A percentile compares a stretch with the other conserved stretches of the same genome.
Evolutionary conservation across 805 yeast genomes (phyloP).

Genomic region (Metschnikowia lochheadii): DNA sequence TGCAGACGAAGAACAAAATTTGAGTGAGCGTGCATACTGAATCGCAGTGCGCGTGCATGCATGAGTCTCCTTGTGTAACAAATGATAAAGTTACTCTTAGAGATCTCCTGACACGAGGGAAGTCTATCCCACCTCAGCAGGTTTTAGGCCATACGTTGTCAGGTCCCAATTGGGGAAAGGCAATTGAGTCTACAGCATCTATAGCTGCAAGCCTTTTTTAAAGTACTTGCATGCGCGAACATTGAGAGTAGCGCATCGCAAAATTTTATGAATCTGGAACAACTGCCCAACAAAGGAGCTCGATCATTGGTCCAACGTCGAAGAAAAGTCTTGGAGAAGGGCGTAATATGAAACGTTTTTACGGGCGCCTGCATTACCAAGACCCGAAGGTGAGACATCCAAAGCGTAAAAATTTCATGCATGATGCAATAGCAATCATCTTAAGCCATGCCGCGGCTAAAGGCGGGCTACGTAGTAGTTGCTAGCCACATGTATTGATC

Average conservation of each 20-base stretch:
- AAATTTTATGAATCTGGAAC: neutral
- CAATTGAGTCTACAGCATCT: neutral
- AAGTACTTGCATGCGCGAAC: neutral
- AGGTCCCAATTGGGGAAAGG: too few species aligned
- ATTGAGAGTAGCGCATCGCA: constrained; percentile 3
- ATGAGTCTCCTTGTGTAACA: neutral
- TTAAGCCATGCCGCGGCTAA: neutral
- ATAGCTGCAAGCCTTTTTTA: neutral
- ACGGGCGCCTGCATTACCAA: neutral
- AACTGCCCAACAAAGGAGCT: too few species aligned
- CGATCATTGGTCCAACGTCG: neutral
- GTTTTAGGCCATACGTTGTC: neutral
- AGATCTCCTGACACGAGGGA: neutral
- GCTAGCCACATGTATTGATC: neutral
- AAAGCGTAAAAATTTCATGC: neutral
- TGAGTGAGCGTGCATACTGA: neutral
- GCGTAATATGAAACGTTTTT: neutral
- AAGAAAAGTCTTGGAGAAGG: neutral
- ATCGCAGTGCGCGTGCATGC: neutral
- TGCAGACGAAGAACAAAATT: neutral
- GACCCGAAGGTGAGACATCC: neutral
- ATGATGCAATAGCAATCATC: neutral
- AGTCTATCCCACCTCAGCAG: neutral
- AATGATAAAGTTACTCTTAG: neutral
- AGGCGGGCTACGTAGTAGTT: neutral